phyloP scores from a whole-genome alignment of 2,329 filamentous ascomycete genomes.

The Aspergillus piperis region DNA sequence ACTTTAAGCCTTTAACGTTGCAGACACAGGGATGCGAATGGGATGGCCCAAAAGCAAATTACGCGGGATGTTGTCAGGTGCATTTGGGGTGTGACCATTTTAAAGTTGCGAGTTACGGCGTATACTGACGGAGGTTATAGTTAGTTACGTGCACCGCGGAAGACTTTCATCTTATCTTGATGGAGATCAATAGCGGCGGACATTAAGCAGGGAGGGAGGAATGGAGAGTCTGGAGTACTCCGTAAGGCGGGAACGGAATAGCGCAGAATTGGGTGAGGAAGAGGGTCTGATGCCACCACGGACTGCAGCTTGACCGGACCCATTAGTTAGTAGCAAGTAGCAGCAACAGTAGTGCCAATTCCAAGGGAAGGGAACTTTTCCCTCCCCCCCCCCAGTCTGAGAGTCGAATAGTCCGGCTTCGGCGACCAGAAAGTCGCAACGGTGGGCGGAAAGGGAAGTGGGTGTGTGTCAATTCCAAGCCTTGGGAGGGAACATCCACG shows the following conservation, averaged over 20 bases:
- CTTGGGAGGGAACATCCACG: constrained; percentile 17
- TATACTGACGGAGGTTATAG: too few relatives aligned
- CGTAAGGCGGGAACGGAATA: not conserved
- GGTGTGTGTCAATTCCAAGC: constrained; percentile 6
- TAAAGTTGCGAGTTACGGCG: too few relatives aligned
- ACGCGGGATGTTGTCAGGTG: not conserved
- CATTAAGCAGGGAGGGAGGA: not conserved
- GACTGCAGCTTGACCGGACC: not conserved
- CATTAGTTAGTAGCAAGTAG: not conserved
- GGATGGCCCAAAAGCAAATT: not conserved
- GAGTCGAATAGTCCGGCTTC: constrained; percentile 26
- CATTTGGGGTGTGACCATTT: not conserved
- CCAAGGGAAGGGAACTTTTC: too few relatives aligned
- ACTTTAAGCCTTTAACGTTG: not conserved
- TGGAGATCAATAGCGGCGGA: too few relatives aligned
- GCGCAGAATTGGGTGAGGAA: not conserved
- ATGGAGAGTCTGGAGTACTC: not conserved
- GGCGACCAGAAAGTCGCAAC: constrained; percentile 23
- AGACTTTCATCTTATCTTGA: too few relatives aligned
- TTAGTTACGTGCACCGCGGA: too few relatives aligned
- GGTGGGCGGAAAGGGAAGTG: constrained; percentile 26
- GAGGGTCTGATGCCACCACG: not conserved
- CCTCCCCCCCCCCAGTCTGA: too few relatives aligned
- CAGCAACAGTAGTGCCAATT: too few relatives aligned
- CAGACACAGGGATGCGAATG: not conserved